Evolutionary conservation across 345 rosid species (phyloP).

Genomic region (Dovyalis caffra): DNA sequence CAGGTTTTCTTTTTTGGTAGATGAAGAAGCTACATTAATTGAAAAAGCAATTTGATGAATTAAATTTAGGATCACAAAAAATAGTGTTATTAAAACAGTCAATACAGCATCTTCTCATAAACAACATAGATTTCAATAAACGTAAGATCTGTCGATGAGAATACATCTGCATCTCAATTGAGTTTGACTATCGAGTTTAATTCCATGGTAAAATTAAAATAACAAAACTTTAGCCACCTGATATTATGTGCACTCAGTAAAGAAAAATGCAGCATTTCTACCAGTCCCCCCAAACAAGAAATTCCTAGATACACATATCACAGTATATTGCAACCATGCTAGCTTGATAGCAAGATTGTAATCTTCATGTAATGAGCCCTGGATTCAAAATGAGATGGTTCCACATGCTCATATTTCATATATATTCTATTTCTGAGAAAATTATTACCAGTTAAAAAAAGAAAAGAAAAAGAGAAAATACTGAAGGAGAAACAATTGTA

Average conservation of each 20-base stretch:
- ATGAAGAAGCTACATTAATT: not conserved
- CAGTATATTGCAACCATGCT: not conserved
- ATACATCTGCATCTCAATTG: not conserved
- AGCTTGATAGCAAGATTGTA: not conserved
- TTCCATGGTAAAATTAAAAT: not conserved
- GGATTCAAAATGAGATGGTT: not conserved
- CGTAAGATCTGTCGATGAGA: not conserved
- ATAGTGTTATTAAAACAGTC: not conserved
- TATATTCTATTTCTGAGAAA: not conserved
- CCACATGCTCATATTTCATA: not conserved
- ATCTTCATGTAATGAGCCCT: not conserved
- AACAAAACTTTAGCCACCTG: not conserved
- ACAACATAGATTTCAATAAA: not conserved
- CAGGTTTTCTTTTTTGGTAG: not conserved
- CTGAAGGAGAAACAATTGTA: not conserved
- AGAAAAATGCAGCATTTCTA: not conserved
- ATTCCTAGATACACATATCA: not conserved
- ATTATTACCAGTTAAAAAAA: not conserved
- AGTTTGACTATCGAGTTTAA: not conserved
- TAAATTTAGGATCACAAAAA: constrained; percentile 6
- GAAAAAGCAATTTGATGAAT: not conserved
- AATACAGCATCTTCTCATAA: no score
- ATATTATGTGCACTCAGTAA: not conserved
- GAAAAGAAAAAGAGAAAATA: not conserved
- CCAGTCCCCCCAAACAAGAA: not conserved